Percentiles rank a stretch among this genome's conserved stretches.
Conservation (phyloP, 306 rosid species). For the Glycine tomentella region DNA sequence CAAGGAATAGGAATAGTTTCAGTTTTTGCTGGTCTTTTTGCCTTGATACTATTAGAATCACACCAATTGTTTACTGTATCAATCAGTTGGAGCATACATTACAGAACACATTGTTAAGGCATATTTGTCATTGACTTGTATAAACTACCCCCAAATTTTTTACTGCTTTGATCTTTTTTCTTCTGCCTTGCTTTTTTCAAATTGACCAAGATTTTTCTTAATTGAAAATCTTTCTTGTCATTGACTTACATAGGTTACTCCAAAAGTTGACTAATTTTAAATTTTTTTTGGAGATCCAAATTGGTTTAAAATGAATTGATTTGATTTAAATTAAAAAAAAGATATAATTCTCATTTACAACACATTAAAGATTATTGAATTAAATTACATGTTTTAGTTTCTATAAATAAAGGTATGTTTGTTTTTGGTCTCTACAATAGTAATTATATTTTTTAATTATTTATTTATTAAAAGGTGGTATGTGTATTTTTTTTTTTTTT, state of each 20-base stretch:
- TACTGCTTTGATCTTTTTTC: not conserved
- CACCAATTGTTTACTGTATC: slow-evolving; percentile 24
- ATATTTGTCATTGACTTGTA: not conserved
- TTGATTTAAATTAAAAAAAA: not conserved
- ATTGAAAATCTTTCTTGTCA: not conserved
- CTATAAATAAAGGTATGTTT: too few species aligned
- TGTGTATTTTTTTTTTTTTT: too few species aligned
- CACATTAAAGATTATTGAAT: too few species aligned
- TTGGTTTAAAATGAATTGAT: not conserved
- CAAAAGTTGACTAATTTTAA: not conserved
- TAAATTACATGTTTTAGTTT: too few species aligned
- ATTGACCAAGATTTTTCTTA: not conserved
- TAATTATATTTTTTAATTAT: too few species aligned
- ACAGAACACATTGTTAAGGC: slow-evolving; percentile 20
- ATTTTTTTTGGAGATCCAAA: not conserved
- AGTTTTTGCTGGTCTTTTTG: slow-evolving; percentile 10
- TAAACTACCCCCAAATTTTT: not conserved
- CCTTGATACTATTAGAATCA: slow-evolving; percentile 1
- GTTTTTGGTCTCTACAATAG: too few species aligned
- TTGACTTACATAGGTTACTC: not conserved
- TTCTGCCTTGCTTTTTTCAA: not conserved
- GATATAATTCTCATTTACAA: too few species aligned
- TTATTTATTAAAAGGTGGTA: too few species aligned
- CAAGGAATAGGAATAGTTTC: slow-evolving; percentile 33
- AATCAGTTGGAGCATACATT: slow-evolving; percentile 28